Evolutionary conservation across 2,329 filamentous ascomycete species (phyloP).

Genomic region (Fusarium nematophilum): DNA sequence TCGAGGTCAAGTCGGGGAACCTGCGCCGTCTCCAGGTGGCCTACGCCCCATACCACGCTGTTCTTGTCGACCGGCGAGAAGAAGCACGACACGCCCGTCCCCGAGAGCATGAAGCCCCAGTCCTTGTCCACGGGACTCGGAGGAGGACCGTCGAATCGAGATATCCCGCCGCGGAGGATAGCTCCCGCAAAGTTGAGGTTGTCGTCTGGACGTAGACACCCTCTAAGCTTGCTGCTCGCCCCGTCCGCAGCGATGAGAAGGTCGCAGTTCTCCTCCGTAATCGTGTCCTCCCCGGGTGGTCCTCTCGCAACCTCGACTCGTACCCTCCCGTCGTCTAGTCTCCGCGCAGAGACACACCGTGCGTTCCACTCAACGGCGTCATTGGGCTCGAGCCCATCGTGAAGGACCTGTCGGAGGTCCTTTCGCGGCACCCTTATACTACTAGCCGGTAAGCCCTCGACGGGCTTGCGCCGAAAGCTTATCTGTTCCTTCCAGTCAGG

Average conservation of each 20-base stretch:
- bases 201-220: constrained; percentile 53
- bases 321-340: constrained; percentile 39
- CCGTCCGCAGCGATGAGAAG: constrained; percentile 60
- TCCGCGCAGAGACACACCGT: constrained; percentile 39
- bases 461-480: constrained; percentile 46
- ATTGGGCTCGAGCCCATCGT: constrained; percentile 38
- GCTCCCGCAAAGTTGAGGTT: constrained; percentile 53
- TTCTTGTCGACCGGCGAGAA: constrained; percentile 56
- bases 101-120: constrained; percentile 56
- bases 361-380: constrained; percentile 43
- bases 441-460: constrained; percentile 49
- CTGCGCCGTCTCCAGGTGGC: constrained; percentile 44
- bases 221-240: constrained; percentile 54
- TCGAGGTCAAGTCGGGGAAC: constrained; percentile 21
- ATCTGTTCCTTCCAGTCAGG: constrained; percentile 49
- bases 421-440: constrained; percentile 53
- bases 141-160: constrained; percentile 49
- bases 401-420: constrained; percentile 49
- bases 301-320: constrained; percentile 33
- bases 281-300: background rate
- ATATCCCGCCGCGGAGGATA: constrained; percentile 52
- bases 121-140: constrained; percentile 50
- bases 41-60: constrained; percentile 57
- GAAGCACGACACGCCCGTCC: constrained; percentile 55
- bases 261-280: constrained; percentile 48